Base-by-base conservation (phyloP, 139 green algal species). In the Picochlorum sp. region DNA sequence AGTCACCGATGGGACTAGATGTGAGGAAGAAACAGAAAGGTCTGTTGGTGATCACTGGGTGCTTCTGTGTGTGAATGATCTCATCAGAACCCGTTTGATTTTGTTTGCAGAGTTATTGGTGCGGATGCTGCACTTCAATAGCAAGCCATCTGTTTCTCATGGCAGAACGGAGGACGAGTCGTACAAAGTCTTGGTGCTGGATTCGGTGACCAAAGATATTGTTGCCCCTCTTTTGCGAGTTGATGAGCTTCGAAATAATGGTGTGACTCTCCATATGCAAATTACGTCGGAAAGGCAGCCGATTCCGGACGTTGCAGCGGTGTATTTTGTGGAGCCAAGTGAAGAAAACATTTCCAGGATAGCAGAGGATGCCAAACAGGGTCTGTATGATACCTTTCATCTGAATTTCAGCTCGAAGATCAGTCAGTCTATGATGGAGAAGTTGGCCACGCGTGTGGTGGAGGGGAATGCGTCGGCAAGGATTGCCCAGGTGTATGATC, bases 171-270 rank as follows among this genome's bases (percentile, higher is more conserved):
- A 83, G 28, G 69, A 76, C 24, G 83, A 92, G 47, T 69, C 78
- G 3, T 97, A 96, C 81, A 98, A 98, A 63, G 81, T 99, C 4
- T 68, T 99, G 1, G 74, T 99, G 1, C 70, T 99, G n/a, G 94
- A 98, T 70, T 32, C 45, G 0, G 90, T 86, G 58, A 90, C 71
- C 58, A 84, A 90, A 51, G 85, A 96, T 76, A 77, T 99, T 45
- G 73, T 99, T 28, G 88, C 92, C 0, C 95, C 94, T 2, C 77
- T 99, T 38, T 67, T 98, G 21, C 81, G 79, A 6, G 79, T 98
- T 18, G 89, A 86, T 84, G 90, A 97, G 59, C 69, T 98, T 61
- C 77, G 94, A 1, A 77, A 78, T 54, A 85, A 95, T 63, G 94
- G 94, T 62, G 85, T 99, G 24, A 99, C 94, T 18, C 77, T 99